Conservation (phyloP, 2,329 filamentous ascomycete species). For the Cladobotryum mycophilum region DNA sequence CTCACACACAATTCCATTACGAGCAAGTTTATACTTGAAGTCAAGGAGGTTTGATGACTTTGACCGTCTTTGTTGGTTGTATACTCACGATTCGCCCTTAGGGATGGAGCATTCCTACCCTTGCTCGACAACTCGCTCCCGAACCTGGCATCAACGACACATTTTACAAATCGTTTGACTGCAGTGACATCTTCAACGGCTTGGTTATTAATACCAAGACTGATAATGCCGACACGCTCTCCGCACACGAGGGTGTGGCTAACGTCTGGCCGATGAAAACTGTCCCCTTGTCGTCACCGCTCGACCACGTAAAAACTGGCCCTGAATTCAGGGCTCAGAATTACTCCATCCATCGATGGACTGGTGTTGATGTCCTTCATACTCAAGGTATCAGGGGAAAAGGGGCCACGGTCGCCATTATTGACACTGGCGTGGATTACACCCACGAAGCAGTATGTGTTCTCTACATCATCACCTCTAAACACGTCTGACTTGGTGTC, state of each 20-base stretch:
- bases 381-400: constrained; percentile 31
- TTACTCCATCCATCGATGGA: constrained; percentile 33
- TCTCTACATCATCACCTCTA: neutral
- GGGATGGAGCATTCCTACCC: constrained; percentile 9
- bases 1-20: constrained; percentile 9
- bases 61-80: neutral
- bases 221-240: constrained; percentile 28
- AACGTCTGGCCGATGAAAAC: constrained; percentile 32
- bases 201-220: constrained; percentile 26
- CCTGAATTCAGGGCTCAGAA: constrained; percentile 15
- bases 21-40: constrained; percentile 22
- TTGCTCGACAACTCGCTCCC: constrained; percentile 19
- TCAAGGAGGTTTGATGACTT: constrained; percentile 9
- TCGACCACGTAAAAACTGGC: constrained; percentile 5
- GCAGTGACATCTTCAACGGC: constrained; percentile 30
- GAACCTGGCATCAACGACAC: constrained; percentile 3
- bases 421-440: constrained; percentile 37
- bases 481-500: neutral
- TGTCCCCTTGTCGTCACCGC: constrained; percentile 13
- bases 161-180: constrained; percentile 26
- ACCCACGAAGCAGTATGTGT: constrained; percentile 29
- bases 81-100: neutral
- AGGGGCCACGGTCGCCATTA: constrained; percentile 32
- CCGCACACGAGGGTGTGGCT: constrained; percentile 26
- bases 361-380: constrained; percentile 34